A percentile compares a stretch with the other conserved stretches of the same genome.
Conservation (phyloP, 495 filamentous ascomycete genomes). For the Aspergillus nidulans region DNA sequence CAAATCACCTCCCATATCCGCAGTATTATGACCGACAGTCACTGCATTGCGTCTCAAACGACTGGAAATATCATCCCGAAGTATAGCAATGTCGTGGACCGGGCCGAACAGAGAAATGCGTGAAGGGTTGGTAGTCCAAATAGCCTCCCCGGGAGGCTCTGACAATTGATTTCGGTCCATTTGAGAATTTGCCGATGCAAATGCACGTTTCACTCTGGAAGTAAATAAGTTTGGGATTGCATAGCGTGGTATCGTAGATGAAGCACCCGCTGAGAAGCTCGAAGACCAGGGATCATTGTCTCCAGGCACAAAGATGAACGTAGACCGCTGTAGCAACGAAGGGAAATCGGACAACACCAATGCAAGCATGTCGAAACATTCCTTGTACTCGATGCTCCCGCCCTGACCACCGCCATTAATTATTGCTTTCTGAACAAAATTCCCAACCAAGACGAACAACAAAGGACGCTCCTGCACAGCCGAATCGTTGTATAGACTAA, state of each 20-base stretch:
- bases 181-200: conserved; percentile 70
- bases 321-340: conserved; percentile 68
- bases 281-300: conserved; percentile 95
- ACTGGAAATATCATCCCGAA: conserved; percentile 78
- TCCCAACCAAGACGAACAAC: conserved; percentile 75
- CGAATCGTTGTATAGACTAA: conserved; percentile 58
- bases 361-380: conserved; percentile 84
- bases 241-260: conserved; percentile 67
- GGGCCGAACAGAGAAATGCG: conserved; percentile 79
- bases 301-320: conserved; percentile 88
- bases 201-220: conserved; percentile 71
- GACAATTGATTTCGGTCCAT: conserved; percentile 37
- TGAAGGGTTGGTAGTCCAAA: conserved; percentile 86
- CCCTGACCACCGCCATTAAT: conserved; percentile 60
- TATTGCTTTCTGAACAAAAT: conserved; percentile 72
- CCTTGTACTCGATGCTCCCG: conserved; percentile 88
- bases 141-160: conserved; percentile 59
- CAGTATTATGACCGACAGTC: conserved; percentile 36
- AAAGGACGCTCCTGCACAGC: conserved; percentile 57
- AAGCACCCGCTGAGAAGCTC: conserved; percentile 78
- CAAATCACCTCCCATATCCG: conserved; percentile 21
- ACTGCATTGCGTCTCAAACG: conserved; percentile 72
- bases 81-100: conserved; percentile 76
- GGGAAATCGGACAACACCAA: conserved; percentile 81
- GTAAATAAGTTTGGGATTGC: conserved; percentile 83